Conservation (phyloP, 2,329 filamentous ascomycete genomes). For the Trichoderma harzianum region DNA sequence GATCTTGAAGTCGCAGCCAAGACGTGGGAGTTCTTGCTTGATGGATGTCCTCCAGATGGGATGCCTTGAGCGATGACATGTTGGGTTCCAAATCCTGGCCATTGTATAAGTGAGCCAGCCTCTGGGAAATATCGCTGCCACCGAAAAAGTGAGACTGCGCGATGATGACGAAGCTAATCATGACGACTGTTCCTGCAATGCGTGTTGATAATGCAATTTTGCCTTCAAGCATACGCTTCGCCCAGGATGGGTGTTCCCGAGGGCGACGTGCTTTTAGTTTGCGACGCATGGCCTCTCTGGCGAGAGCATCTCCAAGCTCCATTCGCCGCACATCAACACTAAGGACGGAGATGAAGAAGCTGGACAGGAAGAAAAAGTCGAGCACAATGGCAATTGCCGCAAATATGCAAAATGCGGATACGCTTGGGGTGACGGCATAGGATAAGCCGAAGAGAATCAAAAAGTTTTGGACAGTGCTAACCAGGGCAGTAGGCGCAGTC, state of each 20-base stretch:
- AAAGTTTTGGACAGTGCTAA: constrained; percentile 66
- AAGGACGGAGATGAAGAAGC: constrained; percentile 75
- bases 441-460: constrained; percentile 64
- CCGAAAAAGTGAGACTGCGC: constrained; percentile 78
- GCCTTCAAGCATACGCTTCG: constrained; percentile 60
- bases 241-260: constrained; percentile 43
- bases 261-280: constrained; percentile 28
- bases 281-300: constrained; percentile 48
- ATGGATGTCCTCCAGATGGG: constrained; percentile 60
- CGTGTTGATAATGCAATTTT: constrained; percentile 66
- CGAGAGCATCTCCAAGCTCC: constrained; percentile 71
- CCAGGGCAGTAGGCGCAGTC: constrained; percentile 66
- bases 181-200: constrained; percentile 70
- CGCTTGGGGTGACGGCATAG: constrained; percentile 63
- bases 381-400: constrained; percentile 71
- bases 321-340: constrained; percentile 75
- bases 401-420: constrained; percentile 73
- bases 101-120: constrained; percentile 27
- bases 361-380: constrained; percentile 74
- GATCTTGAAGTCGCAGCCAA: constrained; percentile 74
- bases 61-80: constrained; percentile 32
- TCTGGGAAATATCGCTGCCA: constrained; percentile 43
- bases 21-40: constrained; percentile 72
- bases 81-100: constrained; percentile 17
- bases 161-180: constrained; percentile 67